Base-by-base conservation (phyloP, 2,329 filamentous ascomycete species). In the Claviceps sp. region DNA sequence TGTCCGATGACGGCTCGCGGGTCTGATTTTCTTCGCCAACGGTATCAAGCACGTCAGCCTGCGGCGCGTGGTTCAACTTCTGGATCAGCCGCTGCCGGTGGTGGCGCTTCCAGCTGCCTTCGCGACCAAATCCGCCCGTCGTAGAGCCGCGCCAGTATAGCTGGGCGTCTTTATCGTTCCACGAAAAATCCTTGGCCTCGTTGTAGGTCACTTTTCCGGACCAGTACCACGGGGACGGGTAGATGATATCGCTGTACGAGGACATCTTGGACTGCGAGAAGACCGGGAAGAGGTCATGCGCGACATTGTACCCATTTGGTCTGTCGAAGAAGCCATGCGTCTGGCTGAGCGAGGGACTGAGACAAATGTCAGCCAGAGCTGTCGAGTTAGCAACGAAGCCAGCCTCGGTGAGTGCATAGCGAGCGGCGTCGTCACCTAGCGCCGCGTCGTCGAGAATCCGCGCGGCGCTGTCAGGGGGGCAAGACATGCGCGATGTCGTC, bases 171-270 rank as follows among this genome's bases (percentile, higher is more conserved):
- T 98, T 98, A 49, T 80, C 70, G 1, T 75, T 71, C 93, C 93
- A 98, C 0, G 71, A 63, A 52, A 77, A 16, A 16, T 84, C 74
- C 65, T 97, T 93, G 56, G 77, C 76, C 2, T 68, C 64, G 48
- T 91, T 76, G 66, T 97, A 97, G 14, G 78, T 71, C 5, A 96
- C 91, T 68, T 89, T 94, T 48, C 83, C 83, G 59, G 81, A 82
- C 88, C 89, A 97, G 70, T 98, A 97, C 93, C 93, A 98, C 0
- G 91, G 93, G 22, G 88, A 93, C 0, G 93, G 93, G 63, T 95
- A 97, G 17, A 96, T 67, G 37, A 98, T 91, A 65, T 98, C 91
- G 55, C 86, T 82, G 67, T 89, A 97, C 16, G 84, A 89, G 3
- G 87, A 94, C 56, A 96, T 84, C 65, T 97, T 97, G 64, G 87